These are phyloP conservation scores for Citropsis articulata DNA, from an alignment of 345 rosid genomes.

Conservation along the genomic window DNA sequence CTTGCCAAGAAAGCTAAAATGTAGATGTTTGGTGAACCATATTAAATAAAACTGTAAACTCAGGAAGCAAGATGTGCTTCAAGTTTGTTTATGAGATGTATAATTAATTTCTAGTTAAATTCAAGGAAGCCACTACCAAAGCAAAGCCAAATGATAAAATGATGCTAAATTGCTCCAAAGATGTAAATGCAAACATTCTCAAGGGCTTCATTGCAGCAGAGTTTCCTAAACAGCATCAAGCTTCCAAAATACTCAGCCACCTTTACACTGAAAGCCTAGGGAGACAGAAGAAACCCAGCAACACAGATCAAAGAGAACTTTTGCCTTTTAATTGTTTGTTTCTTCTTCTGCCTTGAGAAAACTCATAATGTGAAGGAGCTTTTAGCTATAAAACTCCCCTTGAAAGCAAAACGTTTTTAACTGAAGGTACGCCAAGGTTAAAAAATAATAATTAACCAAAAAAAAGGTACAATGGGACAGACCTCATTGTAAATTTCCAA, in stretches of 20 bases:
- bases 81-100: background rate
- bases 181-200: background rate
- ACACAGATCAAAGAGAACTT: background rate
- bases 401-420: background rate
- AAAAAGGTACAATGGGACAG: constrained; percentile 14
- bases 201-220: background rate
- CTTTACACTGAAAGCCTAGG: background rate
- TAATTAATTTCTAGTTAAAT: background rate
- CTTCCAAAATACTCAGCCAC: background rate
- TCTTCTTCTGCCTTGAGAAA: background rate
- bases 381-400: background rate
- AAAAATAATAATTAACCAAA: background rate
- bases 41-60: background rate
- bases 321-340: background rate
- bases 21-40: background rate
- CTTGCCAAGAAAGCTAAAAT: background rate
- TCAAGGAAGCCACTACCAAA: background rate
- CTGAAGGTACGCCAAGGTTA: background rate
- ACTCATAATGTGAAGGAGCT: background rate
- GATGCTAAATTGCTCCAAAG: background rate
- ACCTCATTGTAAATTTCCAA: constrained; percentile 97
- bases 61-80: background rate
- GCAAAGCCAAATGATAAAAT: background rate
- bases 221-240: background rate
- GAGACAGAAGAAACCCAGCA: background rate